Base-by-base conservation (phyloP, 2,329 filamentous ascomycete species). In the Dothiorella sarmentorum region DNA sequence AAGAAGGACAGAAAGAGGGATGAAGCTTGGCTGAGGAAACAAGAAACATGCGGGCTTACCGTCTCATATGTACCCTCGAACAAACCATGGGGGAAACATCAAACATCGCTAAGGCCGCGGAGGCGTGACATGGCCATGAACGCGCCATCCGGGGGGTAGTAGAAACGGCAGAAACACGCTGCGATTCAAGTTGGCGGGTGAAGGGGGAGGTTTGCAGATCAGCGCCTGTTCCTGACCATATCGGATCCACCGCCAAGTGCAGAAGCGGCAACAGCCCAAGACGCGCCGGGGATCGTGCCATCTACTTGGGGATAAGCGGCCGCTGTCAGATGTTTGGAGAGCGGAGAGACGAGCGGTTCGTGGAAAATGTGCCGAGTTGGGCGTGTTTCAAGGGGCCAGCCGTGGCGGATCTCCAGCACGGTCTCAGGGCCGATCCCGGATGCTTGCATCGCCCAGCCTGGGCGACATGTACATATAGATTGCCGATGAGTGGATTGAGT, bases 251-350 rank as follows among this genome's bases (percentile, higher is more conserved):
- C 26, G 45, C 11, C 11, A 11, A 4, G 17, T 4, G 29, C 45
- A 37, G 5, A 51, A 15, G 13, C 15, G 47, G 29, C 29, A 26
- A 13, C 31, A 20, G 3, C 13, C 29, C 24, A 26, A 29, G 18
- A 11, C 45, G 18, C 29, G 33, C 10, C 47, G 18, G 10, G 47
- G 31, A 17, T 17, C 33, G 47, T 37, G 47, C 29, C 49, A 31
- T 53, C 49, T 40, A 53, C 35, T 40, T 53, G 49, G 26, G 49
- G 49, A 18, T 35, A 53, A 53, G 49, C 49, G 49, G 49, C 33
- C 33, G 22, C 9, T 22, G 22, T n/a, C 49, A 40, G 49, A 27
- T 40, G 49, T 40, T 31, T 38, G 49, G 49, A 29, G 35, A 35
- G 18, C 33, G 33, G 49, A 29, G 35, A 15, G 4, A 6, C 35